Evolutionary conservation across 441 rosid genomes (phyloP), one percentile per base, ranked within the genome.

Genomic region (Gossypium schwendimanii): DNA sequence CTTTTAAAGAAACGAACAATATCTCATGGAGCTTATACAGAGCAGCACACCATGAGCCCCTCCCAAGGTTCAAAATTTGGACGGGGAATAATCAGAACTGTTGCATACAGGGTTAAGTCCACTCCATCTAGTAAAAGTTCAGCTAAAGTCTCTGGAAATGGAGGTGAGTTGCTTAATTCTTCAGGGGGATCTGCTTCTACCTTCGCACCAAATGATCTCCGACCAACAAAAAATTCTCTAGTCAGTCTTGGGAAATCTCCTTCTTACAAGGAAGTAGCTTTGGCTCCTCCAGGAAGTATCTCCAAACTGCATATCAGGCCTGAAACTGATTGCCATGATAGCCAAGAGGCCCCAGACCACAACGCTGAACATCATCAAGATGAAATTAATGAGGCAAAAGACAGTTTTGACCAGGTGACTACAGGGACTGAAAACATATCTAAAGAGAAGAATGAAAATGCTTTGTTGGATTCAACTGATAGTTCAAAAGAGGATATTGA

Each of bases 181-280:
- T 70, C 83, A 11, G 66, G 65, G 64, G 93, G 86, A 67, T 79
- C 91, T 75, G 70, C 78, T 73, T 72, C 78, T 33, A 76, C 74
- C 76, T 76, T 86, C 53, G 64, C 76, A 67, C 79, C 81, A 44
- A 77, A 75, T 81, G 90, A 86, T 70, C 73, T 71, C 64, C 75
- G 72, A 75, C 81, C 76, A 28, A 21, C 75, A 63, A 88, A 85
- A 80, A 84, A 69, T 55, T 78, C 93, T 55, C 79, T 83, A 59
- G 83, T 81, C 55, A 81, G 89, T 82, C 89, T 87, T 72, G 99
- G 97, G 74, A 94, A 91, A 81, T 92, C 97, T 77, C 97, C 90
- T 77, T 94, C 99, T 55, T 94, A 94, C 83, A 94, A 91, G 86
- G 99, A 94, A 83, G 99, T 94, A 70, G 97, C 99, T 70, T 52